Evolutionary conservation across 306 rosid genomes (phyloP).

Genomic region (Vicia villosa): DNA sequence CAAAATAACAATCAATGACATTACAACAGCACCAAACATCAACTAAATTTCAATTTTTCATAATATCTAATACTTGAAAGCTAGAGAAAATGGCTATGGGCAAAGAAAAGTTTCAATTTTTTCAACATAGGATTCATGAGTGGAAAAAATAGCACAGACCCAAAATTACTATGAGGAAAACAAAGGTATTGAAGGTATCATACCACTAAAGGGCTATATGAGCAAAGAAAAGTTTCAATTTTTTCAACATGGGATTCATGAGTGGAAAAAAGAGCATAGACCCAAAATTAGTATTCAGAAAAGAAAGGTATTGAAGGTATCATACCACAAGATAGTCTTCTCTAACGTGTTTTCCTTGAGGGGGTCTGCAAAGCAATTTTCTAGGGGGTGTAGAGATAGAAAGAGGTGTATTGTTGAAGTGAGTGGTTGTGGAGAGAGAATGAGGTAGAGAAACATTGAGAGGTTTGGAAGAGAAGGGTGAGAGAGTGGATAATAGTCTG

Average conservation of each 20-base stretch:
- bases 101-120: too few species aligned
- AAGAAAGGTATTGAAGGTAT: background rate
- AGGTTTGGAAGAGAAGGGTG: slow-evolving; percentile 41
- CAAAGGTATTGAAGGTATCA: too few species aligned
- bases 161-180: too few species aligned
- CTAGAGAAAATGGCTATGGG: background rate
- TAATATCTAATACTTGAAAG: background rate
- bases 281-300: background rate
- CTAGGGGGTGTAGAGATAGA: slow-evolving; percentile 50
- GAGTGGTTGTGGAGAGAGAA: slow-evolving; percentile 50
- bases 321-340: slow-evolving; percentile 91
- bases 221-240: background rate
- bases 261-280: slow-evolving; percentile 10
- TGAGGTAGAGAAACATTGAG: slow-evolving; percentile 38
- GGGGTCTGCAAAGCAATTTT: slow-evolving; percentile 66
- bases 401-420: slow-evolving; percentile 28
- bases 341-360: slow-evolving; percentile 63
- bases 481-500: slow-evolving; percentile 30
- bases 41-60: background rate
- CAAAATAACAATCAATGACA: slow-evolving; percentile 28
- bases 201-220: background rate
- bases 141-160: too few species aligned
- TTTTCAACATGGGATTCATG: background rate
- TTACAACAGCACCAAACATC: slow-evolving; percentile 6
- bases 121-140: too few species aligned